These are phyloP conservation scores for Dactylorhiza incarnata DNA, from an alignment of 106 monocot genomes.

Conservation along the genomic window DNA sequence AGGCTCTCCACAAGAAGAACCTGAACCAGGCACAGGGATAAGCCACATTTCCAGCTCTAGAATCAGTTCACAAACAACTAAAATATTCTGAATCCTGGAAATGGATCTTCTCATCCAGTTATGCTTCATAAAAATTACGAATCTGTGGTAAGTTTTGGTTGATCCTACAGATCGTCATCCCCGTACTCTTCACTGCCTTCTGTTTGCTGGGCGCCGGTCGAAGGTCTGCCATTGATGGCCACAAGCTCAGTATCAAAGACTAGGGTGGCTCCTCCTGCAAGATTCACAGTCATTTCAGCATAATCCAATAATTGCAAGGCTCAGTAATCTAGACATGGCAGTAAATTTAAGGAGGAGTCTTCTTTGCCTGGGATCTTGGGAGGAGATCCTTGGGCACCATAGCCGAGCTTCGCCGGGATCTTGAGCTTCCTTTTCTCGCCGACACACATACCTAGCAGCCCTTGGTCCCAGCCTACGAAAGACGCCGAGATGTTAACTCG, in stretches of 20 bases:
- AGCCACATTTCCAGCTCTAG: too few relatives aligned
- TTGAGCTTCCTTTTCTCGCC: conserved; percentile 98
- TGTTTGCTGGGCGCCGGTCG: conserved; percentile 12
- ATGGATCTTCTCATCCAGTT: too few relatives aligned
- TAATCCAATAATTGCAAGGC: not conserved
- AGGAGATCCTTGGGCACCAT: conserved; percentile 76
- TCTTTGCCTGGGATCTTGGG: conserved; percentile 63
- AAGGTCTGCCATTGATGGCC: conserved; percentile 72
- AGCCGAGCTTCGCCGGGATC: conserved; percentile 93
- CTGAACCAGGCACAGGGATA: too few relatives aligned
- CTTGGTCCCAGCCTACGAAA: conserved; percentile 89
- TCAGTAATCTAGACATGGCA: not conserved
- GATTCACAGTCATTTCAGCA: not conserved
- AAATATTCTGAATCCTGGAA: too few relatives aligned
- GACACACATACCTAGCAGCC: conserved; percentile 87
- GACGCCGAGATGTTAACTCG: not conserved
- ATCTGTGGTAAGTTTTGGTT: too few relatives aligned
- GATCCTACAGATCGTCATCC: conserved; percentile 20
- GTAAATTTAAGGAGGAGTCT: not conserved
- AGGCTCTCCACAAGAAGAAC: too few relatives aligned
- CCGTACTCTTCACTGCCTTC: not conserved
- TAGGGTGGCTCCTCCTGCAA: conserved; percentile 87
- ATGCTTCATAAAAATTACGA: too few relatives aligned
- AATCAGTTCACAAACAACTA: too few relatives aligned
- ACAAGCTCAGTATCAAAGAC: conserved; percentile 96